Conservation (phyloP, 805 yeast species). For the Candida alai region DNA sequence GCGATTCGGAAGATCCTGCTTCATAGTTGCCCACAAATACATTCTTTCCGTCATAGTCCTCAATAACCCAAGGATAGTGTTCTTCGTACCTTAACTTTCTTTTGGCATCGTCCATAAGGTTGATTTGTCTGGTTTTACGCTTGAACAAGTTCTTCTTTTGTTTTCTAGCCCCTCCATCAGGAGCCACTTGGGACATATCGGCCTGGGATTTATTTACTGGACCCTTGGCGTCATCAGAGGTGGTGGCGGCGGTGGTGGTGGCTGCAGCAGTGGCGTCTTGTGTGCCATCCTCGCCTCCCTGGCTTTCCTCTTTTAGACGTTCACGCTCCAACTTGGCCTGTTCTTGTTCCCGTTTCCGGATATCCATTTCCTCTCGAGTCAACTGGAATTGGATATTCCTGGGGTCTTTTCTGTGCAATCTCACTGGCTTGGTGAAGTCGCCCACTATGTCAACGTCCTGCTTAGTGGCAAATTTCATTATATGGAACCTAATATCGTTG, state of each 20-base stretch:
- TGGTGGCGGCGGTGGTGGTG: slow-evolving; percentile 9
- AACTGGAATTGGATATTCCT: slow-evolving; percentile 83
- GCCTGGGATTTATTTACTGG: slow-evolving; percentile 29
- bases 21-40: slow-evolving; percentile 96
- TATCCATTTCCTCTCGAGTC: slow-evolving; percentile 71
- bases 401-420: slow-evolving; percentile 92
- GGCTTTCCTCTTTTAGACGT: slow-evolving; percentile 15
- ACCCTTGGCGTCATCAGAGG: slow-evolving; percentile 8
- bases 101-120: slow-evolving; percentile 75
- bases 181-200: slow-evolving; percentile 73
- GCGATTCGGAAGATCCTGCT: slow-evolving; percentile 82
- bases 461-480: slow-evolving; percentile 74
- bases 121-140: slow-evolving; percentile 81
- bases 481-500: slow-evolving; percentile 70
- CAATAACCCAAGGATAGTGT: slow-evolving; percentile 96
- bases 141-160: slow-evolving; percentile 55
- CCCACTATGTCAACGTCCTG: slow-evolving; percentile 65
- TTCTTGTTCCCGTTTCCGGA: slow-evolving; percentile 37
- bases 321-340: slow-evolving; percentile 21
- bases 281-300: slow-evolving; percentile 9
- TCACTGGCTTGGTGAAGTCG: slow-evolving; percentile 75
- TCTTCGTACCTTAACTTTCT: slow-evolving; percentile 89
- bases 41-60: slow-evolving; percentile 90
- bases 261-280: slow-evolving; percentile 16
- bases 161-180: slow-evolving; percentile 85